These are phyloP conservation scores for Ambrosiella beaveri DNA, from an alignment of 2,329 filamentous ascomycete genomes.

Conservation along the genomic window DNA sequence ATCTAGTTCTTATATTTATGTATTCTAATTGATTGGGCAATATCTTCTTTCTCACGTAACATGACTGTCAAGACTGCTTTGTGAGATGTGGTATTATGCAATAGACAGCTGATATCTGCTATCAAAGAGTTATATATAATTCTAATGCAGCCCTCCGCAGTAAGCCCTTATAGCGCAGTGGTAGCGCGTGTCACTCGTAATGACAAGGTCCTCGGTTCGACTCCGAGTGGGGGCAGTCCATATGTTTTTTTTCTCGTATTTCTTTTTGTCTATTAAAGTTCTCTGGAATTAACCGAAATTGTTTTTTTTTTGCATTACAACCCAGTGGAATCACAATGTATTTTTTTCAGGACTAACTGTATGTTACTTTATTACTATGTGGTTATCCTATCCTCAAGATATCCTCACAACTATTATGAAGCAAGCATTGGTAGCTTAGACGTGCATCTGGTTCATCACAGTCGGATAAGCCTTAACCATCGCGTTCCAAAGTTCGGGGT, in stretches of 20 bases:
- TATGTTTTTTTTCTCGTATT: background rate
- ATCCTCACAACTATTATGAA: too few species aligned
- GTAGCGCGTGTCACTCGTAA: constrained; percentile 24
- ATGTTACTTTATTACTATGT: background rate
- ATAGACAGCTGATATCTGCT: background rate
- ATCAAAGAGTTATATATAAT: background rate
- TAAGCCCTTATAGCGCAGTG: constrained; percentile 22
- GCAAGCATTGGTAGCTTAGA: constrained; percentile 19
- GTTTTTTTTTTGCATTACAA: too few species aligned
- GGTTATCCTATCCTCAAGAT: background rate
- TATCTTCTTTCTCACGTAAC: background rate
- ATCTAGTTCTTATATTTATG: background rate
- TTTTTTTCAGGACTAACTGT: too few species aligned
- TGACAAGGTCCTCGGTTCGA: constrained; percentile 23
- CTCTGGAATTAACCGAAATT: too few species aligned
- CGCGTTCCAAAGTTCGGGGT: constrained; percentile 62
- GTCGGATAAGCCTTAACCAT: constrained; percentile 73
- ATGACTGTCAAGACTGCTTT: too few species aligned
- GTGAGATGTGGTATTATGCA: too few species aligned
- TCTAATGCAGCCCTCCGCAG: background rate
- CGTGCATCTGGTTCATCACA: constrained; percentile 62
- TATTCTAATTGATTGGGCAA: background rate
- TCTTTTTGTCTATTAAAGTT: too few species aligned
- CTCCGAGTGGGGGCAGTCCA: constrained; percentile 20
- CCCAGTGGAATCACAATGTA: too few species aligned